Evolutionary conservation across 106 monocot species (phyloP), one percentile per base, ranked within the genome.

Genomic region (Vanilla planifolia): DNA sequence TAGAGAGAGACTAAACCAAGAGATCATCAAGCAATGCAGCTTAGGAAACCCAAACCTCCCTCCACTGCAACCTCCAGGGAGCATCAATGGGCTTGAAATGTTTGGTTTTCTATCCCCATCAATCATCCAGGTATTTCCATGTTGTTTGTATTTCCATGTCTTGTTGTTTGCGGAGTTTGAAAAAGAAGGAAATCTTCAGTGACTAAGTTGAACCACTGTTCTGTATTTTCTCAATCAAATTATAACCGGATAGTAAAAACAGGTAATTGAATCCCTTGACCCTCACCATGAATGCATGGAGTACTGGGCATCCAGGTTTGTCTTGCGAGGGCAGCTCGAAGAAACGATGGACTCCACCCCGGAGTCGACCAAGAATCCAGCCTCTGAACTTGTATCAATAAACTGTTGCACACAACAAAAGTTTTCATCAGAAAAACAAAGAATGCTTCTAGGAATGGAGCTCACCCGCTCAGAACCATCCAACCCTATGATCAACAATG

Each of bases 181-280:
- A 34, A 5, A 13, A 19, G 6, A 14, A 6, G 15, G 15, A 5
- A 13, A 4, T 15, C 3, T 16, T 2, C 16, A 21, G 22, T 6
- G 30, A 19, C 14, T n/a, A 2, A 22, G 33, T 8, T 19, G 15
- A 2, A 5, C 16, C 3, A 19, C 9, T 0, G 16, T 2, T 39
- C 9, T 37, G 15, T 43, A 16, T 14, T 25, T 16, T 7, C 0
- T 61, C 30, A 17, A 14, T 56, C 17, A 19, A 33, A 29, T 63
- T 32, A 64, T 24, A 33, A 4, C 4, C 23, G 8, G 22, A 19
- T 8, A 48, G 10, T 35, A 9, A 57, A 57, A 67, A 70, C 74
- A 92, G 92, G 62, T 55, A 57, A 68, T 86, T 41, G 92, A 92
- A 68, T 62, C 68, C 20, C 72, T 83, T 15, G 92, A 92, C 74